Evolutionary conservation across 768 basidiomycete genomes (phyloP), one percentile per base, ranked within the genome.

Genomic region (Naematelia encephala): DNA sequence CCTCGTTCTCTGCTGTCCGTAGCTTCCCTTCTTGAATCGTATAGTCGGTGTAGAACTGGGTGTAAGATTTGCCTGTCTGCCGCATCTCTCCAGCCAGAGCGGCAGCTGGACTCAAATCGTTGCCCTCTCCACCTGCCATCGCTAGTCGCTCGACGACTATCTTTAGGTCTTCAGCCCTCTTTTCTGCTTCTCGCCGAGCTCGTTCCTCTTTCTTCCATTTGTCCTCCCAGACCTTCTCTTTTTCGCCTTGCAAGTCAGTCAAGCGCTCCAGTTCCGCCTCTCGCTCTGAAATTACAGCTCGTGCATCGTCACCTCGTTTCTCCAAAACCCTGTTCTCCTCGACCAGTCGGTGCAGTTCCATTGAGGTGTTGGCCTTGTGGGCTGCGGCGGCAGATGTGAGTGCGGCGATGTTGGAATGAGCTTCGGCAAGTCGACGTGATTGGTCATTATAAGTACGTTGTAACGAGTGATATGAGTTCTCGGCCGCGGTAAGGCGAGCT

Each of bases 41-140:
- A 65, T 90, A 90, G 71, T 96, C 91, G 14, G 88, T 83, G 74
- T 96, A 97, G 21, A 98, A 87, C 70, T 96, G 89, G 0, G 94
- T 94, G 79, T 94, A 94, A 0, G 88, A 89, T 81, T 89, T 89
- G 3, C 80, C 79, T 26, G 81, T 84, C 75, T 84, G 85, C 79
- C 92, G 91, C 21, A 87, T 84, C 61, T 82, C 84, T 78, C 86
- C 86, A 5, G 87, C 90, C 80, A 94, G 85, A 3, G 88, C 87
- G 12, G 93, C 88, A 0, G 92, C 90, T 1, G 93, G 91, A 70
- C 89, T 91, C 16, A 92, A 79, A 45, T 86, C 84, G 79, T 73
- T 45, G 82, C 85, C 30, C 84, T 85, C 4, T 80, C 81, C 73
- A 11, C 63, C 56, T n/a, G 69, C 75, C 26, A 70, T 44, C 5